These are phyloP conservation scores for Chlorella sp. DNA, from an alignment of 139 green algal genomes.

Conservation along the genomic window DNA sequence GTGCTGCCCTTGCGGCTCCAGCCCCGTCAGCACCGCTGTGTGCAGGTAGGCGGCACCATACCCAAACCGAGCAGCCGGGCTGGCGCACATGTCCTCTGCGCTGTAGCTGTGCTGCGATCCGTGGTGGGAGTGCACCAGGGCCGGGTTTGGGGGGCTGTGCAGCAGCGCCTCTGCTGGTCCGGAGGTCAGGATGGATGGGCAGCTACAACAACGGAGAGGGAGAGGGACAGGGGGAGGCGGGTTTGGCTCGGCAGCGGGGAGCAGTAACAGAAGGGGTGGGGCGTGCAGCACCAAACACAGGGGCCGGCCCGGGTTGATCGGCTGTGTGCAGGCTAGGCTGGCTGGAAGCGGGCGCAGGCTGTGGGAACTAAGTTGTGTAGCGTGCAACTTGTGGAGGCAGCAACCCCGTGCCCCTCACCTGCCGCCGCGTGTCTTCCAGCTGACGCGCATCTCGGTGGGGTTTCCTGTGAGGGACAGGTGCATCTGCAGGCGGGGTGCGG, in stretches of 20 bases:
- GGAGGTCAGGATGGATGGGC: slow-evolving; percentile 16
- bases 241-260: not conserved
- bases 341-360: not conserved
- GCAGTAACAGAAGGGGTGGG: too few relatives aligned
- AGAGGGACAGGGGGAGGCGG: not conserved
- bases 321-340: not conserved
- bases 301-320: too few relatives aligned
- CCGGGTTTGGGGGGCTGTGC: not conserved
- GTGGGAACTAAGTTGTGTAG: not conserved
- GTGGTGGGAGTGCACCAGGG: slow-evolving; percentile 1
- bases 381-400: not conserved
- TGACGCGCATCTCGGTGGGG: slow-evolving; percentile 59
- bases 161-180: slow-evolving; percentile 37
- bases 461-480: slow-evolving; percentile 59
- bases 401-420: slow-evolving; percentile 19
- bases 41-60: slow-evolving; percentile 51
- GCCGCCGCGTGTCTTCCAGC: slow-evolving; percentile 61
- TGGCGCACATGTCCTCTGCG: slow-evolving; percentile 59
- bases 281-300: not conserved
- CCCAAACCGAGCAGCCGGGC: slow-evolving; percentile 45
- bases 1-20: slow-evolving; percentile 52
- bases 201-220: not conserved
- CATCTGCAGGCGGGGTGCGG: slow-evolving; percentile 36
- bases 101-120: slow-evolving; percentile 34
- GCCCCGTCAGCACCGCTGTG: slow-evolving; percentile 46